Conservation (phyloP, 1,284 basidiomycete genomes). For the Phlebopus sp. region DNA sequence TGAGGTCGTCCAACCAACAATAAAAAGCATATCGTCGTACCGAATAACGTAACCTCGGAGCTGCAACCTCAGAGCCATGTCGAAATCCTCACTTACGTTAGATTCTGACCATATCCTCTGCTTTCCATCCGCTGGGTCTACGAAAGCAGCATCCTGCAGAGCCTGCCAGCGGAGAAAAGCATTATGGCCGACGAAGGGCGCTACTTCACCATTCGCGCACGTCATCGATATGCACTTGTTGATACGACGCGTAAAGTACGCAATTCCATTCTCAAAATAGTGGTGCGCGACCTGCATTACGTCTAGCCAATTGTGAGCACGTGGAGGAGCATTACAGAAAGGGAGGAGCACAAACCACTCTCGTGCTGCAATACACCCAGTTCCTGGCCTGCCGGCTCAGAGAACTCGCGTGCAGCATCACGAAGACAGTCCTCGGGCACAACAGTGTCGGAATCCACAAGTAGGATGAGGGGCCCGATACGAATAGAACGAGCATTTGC, state of each 20-base stretch:
- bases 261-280: constrained; percentile 85
- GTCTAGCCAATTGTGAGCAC: constrained; percentile 38
- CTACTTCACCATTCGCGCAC: constrained; percentile 76
- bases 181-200: constrained; percentile 87
- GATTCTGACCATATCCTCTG: constrained; percentile 82
- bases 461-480: constrained; percentile 63
- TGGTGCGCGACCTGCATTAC: constrained; percentile 85
- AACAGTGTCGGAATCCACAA: constrained; percentile 82
- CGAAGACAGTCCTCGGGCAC: constrained; percentile 84
- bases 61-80: constrained; percentile 73
- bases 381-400: constrained; percentile 56
- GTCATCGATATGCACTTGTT: constrained; percentile 76
- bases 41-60: constrained; percentile 26
- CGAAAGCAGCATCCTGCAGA: constrained; percentile 74
- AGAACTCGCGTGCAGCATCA: constrained; percentile 79
- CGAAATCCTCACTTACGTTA: constrained; percentile 86
- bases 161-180: constrained; percentile 86
- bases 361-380: constrained; percentile 85
- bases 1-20: neutral
- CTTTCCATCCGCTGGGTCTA: constrained; percentile 53
- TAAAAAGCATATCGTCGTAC: constrained; percentile 2
- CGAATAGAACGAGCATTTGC: constrained; percentile 56
- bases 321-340: neutral
- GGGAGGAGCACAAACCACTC: constrained; percentile 44
- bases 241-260: constrained; percentile 79